Conservation (phyloP, 2,329 filamentous ascomycete genomes). For the Lasiodiplodia citricola region DNA sequence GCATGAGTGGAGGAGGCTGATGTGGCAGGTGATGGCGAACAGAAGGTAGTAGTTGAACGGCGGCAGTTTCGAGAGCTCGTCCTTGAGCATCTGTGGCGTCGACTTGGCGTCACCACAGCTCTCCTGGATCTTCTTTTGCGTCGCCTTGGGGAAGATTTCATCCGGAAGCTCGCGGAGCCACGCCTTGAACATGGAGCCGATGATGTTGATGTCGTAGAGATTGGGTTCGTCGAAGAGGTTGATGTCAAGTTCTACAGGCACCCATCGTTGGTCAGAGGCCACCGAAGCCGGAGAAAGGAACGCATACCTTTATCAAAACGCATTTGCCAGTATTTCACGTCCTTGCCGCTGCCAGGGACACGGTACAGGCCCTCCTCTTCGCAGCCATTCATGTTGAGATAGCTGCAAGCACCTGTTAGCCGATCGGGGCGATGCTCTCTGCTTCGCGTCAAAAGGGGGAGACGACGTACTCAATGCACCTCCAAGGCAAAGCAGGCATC, state of each 20-base stretch:
- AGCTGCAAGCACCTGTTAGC: constrained; percentile 52
- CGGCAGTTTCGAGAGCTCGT: constrained; percentile 90
- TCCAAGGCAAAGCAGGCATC: constrained; percentile 96
- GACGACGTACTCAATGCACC: constrained; percentile 78
- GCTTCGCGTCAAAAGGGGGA: neutral
- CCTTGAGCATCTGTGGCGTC: constrained; percentile 84
- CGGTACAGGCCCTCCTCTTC: constrained; percentile 94
- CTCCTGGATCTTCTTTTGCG: constrained; percentile 78
- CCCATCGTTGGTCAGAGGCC: neutral
- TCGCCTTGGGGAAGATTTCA: constrained; percentile 85
- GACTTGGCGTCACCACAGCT: constrained; percentile 79
- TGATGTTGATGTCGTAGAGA: constrained; percentile 94
- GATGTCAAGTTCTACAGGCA: constrained; percentile 74
- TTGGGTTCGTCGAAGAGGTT: constrained; percentile 87
- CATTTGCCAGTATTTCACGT: constrained; percentile 92
- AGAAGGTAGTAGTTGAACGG: constrained; percentile 98
- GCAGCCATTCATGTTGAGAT: constrained; percentile 91
- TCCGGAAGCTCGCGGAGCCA: constrained; percentile 96
- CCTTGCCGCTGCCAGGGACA: constrained; percentile 85
- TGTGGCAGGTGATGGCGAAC: constrained; percentile 95
- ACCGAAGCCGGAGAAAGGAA: neutral
- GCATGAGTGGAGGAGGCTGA: constrained; percentile 88
- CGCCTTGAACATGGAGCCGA: constrained; percentile 93
- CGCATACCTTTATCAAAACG: constrained; percentile 80
- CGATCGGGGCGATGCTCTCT: neutral